Evolutionary conservation across 805 yeast species (phyloP).

Genomic region (Saturnispora zaruensis): DNA sequence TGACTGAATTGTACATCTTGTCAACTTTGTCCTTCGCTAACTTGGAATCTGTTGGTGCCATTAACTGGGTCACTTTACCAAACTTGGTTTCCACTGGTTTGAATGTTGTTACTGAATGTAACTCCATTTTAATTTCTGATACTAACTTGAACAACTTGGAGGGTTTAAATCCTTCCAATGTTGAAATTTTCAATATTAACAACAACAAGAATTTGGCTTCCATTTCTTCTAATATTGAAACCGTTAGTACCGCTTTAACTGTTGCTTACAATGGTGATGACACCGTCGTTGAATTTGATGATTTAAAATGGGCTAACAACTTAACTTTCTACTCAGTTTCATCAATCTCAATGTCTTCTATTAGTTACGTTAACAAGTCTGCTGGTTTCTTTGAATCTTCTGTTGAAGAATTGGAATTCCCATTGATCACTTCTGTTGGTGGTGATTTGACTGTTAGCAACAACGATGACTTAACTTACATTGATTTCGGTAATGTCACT

Average conservation of each 20-base stretch:
- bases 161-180: constrained; percentile 46
- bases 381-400: constrained; percentile 72
- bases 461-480: constrained; percentile 62
- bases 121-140: constrained; percentile 61
- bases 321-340: constrained; percentile 75
- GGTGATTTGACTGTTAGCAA: constrained; percentile 68
- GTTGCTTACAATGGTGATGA: constrained; percentile 80
- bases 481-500: constrained; percentile 63
- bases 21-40: constrained; percentile 63
- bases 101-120: constrained; percentile 67
- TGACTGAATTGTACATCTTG: constrained; percentile 59
- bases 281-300: constrained; percentile 59
- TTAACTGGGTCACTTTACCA: constrained; percentile 78
- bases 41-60: constrained; percentile 73
- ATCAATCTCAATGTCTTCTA: constrained; percentile 59
- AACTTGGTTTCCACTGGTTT: constrained; percentile 67
- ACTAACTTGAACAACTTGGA: constrained; percentile 60
- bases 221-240: constrained; percentile 60
- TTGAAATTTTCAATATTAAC: constrained; percentile 69
- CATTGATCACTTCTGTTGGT: constrained; percentile 57
- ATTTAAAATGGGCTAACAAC: constrained; percentile 79
- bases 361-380: constrained; percentile 71
- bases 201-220: constrained; percentile 76
- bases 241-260: constrained; percentile 66
- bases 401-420: constrained; percentile 45